These are phyloP conservation scores for Parafenestella ontariensis DNA, from an alignment of 2,329 filamentous ascomycete genomes.

Conservation along the genomic window DNA sequence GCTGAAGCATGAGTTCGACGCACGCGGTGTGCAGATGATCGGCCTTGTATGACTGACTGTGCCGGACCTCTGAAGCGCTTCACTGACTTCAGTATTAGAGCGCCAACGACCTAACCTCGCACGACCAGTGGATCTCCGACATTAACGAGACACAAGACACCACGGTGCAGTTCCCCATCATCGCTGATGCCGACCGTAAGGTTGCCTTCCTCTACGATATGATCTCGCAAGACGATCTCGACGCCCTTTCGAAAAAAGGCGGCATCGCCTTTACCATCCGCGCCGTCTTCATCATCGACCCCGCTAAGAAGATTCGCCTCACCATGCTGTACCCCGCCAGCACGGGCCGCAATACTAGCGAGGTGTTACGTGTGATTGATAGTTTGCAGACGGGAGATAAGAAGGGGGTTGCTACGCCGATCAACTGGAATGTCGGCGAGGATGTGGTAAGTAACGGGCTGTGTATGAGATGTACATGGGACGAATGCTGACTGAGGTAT, in stretches of 20 bases:
- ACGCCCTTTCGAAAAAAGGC: conserved; percentile 60
- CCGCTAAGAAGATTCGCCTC: conserved; percentile 89
- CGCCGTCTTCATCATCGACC: conserved; percentile 93
- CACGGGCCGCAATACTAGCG: conserved; percentile 70
- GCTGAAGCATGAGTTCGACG: conserved; percentile 84
- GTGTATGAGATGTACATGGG: not conserved
- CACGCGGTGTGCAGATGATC: conserved; percentile 88
- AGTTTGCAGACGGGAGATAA: conserved; percentile 75
- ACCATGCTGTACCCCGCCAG: conserved; percentile 93
- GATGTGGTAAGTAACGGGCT: conserved; percentile 65
- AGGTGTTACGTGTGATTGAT: conserved; percentile 66
- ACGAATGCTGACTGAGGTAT: not conserved
- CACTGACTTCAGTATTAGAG: conserved; percentile 47
- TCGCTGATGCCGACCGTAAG: conserved; percentile 57
- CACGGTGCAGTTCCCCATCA: conserved; percentile 58
- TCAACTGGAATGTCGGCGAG: conserved; percentile 88
- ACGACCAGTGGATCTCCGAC: conserved; percentile 90
- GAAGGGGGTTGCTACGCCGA: conserved; percentile 85
- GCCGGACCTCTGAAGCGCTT: not conserved
- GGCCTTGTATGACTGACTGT: conserved; percentile 71
- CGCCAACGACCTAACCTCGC: conserved; percentile 83
- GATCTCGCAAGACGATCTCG: conserved; percentile 61
- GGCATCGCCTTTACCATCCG: conserved; percentile 89
- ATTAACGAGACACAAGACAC: conserved; percentile 57
- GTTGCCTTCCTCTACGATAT: conserved; percentile 60